Evolutionary conservation across 345 rosid genomes (phyloP).

Genomic region (Eucalyptus viminalis): DNA sequence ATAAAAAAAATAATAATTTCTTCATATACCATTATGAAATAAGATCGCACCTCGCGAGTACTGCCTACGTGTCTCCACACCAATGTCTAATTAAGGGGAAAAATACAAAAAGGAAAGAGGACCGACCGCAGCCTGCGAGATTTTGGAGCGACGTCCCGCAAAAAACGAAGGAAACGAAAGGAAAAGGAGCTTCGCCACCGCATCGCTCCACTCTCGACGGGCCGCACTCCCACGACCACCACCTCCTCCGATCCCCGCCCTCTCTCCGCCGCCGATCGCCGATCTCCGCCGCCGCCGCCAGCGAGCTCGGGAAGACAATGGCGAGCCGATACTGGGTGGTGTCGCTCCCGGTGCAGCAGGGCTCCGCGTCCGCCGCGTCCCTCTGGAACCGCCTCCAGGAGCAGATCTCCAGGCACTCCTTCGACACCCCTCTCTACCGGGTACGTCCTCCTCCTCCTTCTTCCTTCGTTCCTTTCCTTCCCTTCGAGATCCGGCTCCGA

Average conservation of each 20-base stretch:
- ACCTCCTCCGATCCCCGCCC: neutral
- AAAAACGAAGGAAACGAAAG: neutral
- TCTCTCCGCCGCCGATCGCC: neutral
- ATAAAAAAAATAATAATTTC: neutral
- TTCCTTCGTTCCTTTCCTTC: neutral
- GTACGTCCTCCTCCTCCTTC: conserved; percentile 18
- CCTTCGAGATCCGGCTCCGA: neutral
- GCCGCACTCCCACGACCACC: neutral
- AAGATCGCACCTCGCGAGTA: neutral
- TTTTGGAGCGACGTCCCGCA: neutral
- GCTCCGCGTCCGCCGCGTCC: conserved; percentile 60
- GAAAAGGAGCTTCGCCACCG: neutral
- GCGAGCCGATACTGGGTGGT: conserved; percentile 88
- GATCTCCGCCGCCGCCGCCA: neutral
- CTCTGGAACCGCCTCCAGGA: conserved; percentile 77
- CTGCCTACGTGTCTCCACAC: neutral
- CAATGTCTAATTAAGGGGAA: neutral
- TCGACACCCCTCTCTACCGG: conserved; percentile 94
- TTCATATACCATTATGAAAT: neutral
- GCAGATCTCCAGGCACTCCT: conserved; percentile 89
- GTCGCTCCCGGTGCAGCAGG: conserved; percentile 80
- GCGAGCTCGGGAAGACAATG: conserved; percentile 20
- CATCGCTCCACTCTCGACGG: neutral
- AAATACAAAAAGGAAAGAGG: neutral
- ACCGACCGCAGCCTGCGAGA: neutral